phyloP scores from a whole-genome alignment of 2,329 filamentous ascomycete genomes.

The Diplodia seriata region DNA sequence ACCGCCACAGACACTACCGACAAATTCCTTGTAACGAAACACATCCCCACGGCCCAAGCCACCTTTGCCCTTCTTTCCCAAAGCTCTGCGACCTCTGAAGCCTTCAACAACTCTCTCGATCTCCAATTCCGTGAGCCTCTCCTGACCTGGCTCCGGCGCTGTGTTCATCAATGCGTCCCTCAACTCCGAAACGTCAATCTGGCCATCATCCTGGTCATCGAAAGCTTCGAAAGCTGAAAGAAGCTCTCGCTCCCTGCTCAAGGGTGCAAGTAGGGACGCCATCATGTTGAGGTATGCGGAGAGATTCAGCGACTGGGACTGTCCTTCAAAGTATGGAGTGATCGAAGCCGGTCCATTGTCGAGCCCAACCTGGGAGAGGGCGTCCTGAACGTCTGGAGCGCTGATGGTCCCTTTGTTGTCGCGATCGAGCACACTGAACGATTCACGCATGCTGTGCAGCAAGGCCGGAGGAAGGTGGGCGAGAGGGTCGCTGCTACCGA shows the following conservation, averaged over 20 bases:
- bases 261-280: slow-evolving; percentile 72
- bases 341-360: slow-evolving; percentile 74
- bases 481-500: slow-evolving; percentile 52
- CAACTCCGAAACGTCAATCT: slow-evolving; percentile 83
- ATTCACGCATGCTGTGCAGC: slow-evolving; percentile 86
- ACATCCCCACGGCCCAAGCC: slow-evolving; percentile 75
- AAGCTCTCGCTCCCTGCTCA: slow-evolving; percentile 81
- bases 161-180: slow-evolving; percentile 70
- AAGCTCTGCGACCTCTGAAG: slow-evolving; percentile 83
- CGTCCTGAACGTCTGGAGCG: slow-evolving; percentile 83
- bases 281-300: slow-evolving; percentile 86
- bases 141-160: slow-evolving; percentile 63
- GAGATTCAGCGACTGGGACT: slow-evolving; percentile 77
- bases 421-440: slow-evolving; percentile 90
- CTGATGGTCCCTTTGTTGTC: slow-evolving; percentile 85
- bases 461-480: slow-evolving; percentile 81
- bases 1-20: slow-evolving; percentile 54
- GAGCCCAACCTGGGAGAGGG: slow-evolving; percentile 84
- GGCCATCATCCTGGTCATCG: slow-evolving; percentile 93
- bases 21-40: slow-evolving; percentile 93
- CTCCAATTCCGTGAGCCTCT: slow-evolving; percentile 71
- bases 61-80: slow-evolving; percentile 66
- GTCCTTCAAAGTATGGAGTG: slow-evolving; percentile 80
- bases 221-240: slow-evolving; percentile 92
- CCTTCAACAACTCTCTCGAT: slow-evolving; percentile 87